phyloP scores from a whole-genome alignment of 176 grass and related monocot species.

The Oropetium thomaeum region DNA sequence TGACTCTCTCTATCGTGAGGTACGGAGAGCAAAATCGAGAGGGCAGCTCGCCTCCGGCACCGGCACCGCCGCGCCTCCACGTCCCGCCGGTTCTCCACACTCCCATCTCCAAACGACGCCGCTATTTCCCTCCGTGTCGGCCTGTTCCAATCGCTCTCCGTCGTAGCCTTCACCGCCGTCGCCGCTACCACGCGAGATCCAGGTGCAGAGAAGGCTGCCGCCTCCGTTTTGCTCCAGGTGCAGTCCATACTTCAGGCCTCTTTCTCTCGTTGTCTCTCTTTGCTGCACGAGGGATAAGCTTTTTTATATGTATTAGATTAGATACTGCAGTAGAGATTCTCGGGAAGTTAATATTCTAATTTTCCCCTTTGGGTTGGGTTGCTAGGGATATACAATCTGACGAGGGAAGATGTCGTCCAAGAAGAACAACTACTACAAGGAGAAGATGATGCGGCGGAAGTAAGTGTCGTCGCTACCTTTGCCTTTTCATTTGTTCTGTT shows the following conservation, averaged over 20 bases:
- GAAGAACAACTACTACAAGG: constrained; percentile 89
- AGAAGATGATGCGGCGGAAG: constrained; percentile 84
- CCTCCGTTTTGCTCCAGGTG: too few species aligned
- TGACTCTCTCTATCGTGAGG: background rate
- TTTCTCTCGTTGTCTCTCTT: too few species aligned
- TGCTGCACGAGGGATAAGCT: too few species aligned
- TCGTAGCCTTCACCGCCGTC: too few species aligned
- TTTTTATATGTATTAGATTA: too few species aligned
- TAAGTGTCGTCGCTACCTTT: constrained; percentile 29
- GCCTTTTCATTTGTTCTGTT: background rate
- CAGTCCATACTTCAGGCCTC: too few species aligned
- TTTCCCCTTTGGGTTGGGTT: background rate
- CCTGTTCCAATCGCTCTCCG: too few species aligned
- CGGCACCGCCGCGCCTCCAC: background rate
- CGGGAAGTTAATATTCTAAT: too few species aligned
- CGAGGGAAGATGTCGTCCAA: constrained; percentile 61
- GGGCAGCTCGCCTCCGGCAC: background rate
- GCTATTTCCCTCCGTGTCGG: too few species aligned
- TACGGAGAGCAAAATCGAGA: background rate
- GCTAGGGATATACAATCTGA: constrained; percentile 3
- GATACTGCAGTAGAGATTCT: too few species aligned
- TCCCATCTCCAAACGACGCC: background rate
- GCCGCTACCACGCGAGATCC: too few species aligned
- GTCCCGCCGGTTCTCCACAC: background rate
- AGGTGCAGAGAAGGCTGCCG: too few species aligned